Conservation (phyloP, 768 basidiomycete genomes). For the Naganishia onofrii region DNA sequence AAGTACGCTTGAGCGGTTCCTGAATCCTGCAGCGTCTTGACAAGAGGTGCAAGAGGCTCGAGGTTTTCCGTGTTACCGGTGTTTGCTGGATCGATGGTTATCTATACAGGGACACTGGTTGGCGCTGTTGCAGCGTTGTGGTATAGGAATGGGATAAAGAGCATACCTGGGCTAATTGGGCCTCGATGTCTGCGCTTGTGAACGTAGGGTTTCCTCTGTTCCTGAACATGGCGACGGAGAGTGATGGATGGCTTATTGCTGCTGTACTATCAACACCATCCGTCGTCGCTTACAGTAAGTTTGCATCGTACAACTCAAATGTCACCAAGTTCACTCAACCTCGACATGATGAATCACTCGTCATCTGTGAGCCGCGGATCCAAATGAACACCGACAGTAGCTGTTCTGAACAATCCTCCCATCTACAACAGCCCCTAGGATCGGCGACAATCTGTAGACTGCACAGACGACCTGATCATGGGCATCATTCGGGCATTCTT, state of each 20-base stretch:
- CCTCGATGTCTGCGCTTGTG: conserved; percentile 47
- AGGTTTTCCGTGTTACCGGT: conserved; percentile 75
- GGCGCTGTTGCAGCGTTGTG: neutral
- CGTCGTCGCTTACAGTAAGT: no score
- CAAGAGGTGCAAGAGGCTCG: conserved; percentile 90
- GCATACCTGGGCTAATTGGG: conserved; percentile 48
- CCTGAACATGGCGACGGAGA: conserved; percentile 15
- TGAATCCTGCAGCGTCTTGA: conserved; percentile 85
- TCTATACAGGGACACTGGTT: neutral
- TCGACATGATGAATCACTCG: conserved; percentile 17
- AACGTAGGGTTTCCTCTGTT: conserved; percentile 40
- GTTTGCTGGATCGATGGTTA: conserved; percentile 19
- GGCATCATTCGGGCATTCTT: neutral
- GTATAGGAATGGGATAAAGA: neutral
- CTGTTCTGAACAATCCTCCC: no score
- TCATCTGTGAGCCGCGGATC: conserved; percentile 8
- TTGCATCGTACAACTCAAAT: neutral
- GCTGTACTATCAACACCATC: no score
- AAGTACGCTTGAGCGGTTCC: conserved; percentile 86
- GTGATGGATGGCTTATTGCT: no score
- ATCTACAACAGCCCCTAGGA: no score
- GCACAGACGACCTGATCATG: no score
- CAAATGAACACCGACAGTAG: neutral
- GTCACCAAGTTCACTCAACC: no score
- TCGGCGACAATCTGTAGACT: no score